Base-by-base conservation (phyloP, 169 alveolate genomes). In the Plasmodium yoelii region DNA sequence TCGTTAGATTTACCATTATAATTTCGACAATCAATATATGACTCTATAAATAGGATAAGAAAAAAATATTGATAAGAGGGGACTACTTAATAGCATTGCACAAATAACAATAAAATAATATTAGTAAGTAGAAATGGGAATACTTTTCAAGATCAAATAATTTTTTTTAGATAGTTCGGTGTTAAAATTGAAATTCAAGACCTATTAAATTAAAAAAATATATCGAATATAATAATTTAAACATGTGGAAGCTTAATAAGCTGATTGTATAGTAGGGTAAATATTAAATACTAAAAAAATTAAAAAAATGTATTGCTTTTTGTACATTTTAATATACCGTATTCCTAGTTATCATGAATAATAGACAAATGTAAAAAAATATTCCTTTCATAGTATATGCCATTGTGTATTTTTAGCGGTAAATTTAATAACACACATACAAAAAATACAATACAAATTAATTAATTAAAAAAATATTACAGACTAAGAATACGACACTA, bases 11-110 rank as follows among this genome's bases (percentile, higher is more conserved):
- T 12, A 82, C 90, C 90, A 56, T 82, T 82, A 49, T 82, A 82
- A 51, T 82, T 60, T 82, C 68, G 67, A 19, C 90, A 82, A 60
- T 82, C 64, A 2, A 82, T 22, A 34, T 82, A 82, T 0, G 90
- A 47, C 3, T 67, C 90, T 82, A 57, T 9, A 19, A 46, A 8
- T 57, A 24, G 19, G 22, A 18, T 18, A 46, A 39, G 49, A 18
- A 42, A 56, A 56, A 59, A 59, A 57, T 22, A 53, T 26, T 19
- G n/a, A 70, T 19, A 53, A 10, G 22, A 24, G 12, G 10, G 51
- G 3, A 26, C 9, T 46, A n/a, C 1, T 68, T 26, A 19, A 6
- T 49, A 9, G 24, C 10, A 10, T 26, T 53, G 53, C 56, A 56
- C 44, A 65, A 24, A 34, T 56, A 22, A 59, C 19, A 57, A 70